Evolutionary conservation across 1,284 basidiomycete genomes (phyloP).

Genomic region (Rhodotorula sp.): DNA sequence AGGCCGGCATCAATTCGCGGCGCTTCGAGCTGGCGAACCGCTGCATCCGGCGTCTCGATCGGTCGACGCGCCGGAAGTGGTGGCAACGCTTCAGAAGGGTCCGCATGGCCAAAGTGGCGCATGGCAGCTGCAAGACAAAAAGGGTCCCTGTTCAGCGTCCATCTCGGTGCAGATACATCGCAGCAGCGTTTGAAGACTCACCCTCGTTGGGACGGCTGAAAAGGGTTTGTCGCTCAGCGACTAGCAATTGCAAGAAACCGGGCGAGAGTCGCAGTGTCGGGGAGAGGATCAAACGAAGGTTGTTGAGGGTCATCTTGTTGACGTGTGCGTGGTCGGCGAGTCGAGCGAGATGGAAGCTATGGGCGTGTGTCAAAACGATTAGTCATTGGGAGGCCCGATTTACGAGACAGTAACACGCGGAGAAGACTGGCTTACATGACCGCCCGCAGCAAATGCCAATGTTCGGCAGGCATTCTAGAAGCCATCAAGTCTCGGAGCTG

Average conservation of each 20-base stretch:
- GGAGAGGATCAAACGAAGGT: conserved; percentile 42
- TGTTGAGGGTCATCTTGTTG: conserved; percentile 44
- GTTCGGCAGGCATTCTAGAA: conserved; percentile 29
- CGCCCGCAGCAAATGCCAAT: conserved; percentile 38
- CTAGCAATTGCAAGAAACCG: conserved; percentile 39
- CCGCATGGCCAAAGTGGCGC: background rate
- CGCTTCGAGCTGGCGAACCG: background rate
- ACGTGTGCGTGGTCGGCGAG: conserved; percentile 26
- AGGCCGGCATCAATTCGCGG: background rate
- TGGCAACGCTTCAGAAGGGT: background rate
- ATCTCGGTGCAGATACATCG: no score
- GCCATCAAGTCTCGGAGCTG: conserved; percentile 35
- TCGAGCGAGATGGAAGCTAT: conserved; percentile 39
- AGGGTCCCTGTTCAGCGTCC: background rate
- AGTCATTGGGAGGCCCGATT: background rate
- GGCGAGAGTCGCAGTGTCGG: conserved; percentile 43
- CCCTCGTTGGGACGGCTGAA: conserved; percentile 21
- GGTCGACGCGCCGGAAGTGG: background rate
- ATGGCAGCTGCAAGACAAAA: background rate
- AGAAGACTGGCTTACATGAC: conserved; percentile 5
- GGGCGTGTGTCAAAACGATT: background rate
- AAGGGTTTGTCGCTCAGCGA: conserved; percentile 37
- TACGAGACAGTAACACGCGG: no score
- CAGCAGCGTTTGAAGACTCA: background rate
- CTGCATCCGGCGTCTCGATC: no score